A percentile compares a stretch with the other conserved stretches of the same genome.
Evolutionary conservation across 1,139 yeast genomes (phyloP).

Genomic region (Saccharomycopsis hybrid): DNA sequence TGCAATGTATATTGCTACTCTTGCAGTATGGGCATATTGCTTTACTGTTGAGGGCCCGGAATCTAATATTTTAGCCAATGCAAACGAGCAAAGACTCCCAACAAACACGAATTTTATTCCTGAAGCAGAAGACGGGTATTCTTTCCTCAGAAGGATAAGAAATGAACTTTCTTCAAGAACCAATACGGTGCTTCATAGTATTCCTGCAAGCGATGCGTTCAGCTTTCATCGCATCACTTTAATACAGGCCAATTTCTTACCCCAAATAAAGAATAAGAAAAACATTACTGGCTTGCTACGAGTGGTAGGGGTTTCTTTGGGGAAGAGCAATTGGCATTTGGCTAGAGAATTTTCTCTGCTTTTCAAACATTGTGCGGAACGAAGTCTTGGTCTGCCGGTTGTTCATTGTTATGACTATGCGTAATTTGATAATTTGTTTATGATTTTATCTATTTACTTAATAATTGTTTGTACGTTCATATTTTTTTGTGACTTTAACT

Average conservation of each 20-base stretch:
- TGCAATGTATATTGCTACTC: constrained; percentile 44
- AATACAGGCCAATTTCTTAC: constrained; percentile 30
- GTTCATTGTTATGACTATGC: too few relatives aligned
- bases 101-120: background rate
- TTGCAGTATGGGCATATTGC: constrained; percentile 55
- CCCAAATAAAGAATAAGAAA: constrained; percentile 37
- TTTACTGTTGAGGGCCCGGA: constrained; percentile 54
- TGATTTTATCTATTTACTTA: too few relatives aligned
- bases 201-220: constrained; percentile 22
- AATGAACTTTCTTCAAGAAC: constrained; percentile 32
- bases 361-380: constrained; percentile 48
- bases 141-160: constrained; percentile 34
- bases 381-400: constrained; percentile 62
- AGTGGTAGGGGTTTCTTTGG: constrained; percentile 39
- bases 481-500: too few relatives aligned
- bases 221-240: constrained; percentile 22
- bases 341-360: constrained; percentile 54
- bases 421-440: too few relatives aligned
- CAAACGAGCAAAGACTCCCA: constrained; percentile 23
- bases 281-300: constrained; percentile 51
- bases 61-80: constrained; percentile 26
- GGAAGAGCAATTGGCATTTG: constrained; percentile 52
- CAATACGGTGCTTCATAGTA: constrained; percentile 24
- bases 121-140: constrained; percentile 20
- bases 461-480: too few relatives aligned